Evolutionary conservation across 2,329 filamentous ascomycete genomes (phyloP).

Genomic region (Ceratocystis smalleyi): DNA sequence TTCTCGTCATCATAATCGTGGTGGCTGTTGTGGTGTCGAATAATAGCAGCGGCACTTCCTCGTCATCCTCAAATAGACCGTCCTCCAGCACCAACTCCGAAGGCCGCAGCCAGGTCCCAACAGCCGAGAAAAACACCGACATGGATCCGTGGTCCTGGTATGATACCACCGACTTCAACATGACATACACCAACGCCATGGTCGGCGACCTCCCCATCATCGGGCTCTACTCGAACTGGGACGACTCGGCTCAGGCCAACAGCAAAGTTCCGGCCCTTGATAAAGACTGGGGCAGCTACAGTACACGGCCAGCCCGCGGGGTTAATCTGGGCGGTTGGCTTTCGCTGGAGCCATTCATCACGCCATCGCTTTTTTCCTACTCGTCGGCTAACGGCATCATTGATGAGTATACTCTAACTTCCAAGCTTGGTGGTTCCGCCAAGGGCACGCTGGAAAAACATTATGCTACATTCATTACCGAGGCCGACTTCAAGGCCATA

Average conservation of each 20-base stretch:
- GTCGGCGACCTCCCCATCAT: constrained; percentile 83
- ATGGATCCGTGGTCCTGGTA: constrained; percentile 87
- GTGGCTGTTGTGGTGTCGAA: constrained; percentile 51
- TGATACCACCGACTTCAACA: constrained; percentile 79
- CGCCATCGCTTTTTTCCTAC: constrained; percentile 69
- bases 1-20: constrained; percentile 52
- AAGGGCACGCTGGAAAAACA: constrained; percentile 66
- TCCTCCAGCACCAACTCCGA: constrained; percentile 23
- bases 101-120: constrained; percentile 43
- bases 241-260: constrained; percentile 68
- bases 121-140: constrained; percentile 54
- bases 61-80: constrained; percentile 2
- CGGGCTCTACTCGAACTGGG: constrained; percentile 72
- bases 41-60: constrained; percentile 34
- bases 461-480: constrained; percentile 77
- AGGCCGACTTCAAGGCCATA: constrained; percentile 72
- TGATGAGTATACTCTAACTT: constrained; percentile 72
- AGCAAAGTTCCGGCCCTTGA: constrained; percentile 63
- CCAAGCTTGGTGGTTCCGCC: constrained; percentile 50
- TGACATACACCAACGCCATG: constrained; percentile 74
- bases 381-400: constrained; percentile 52
- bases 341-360: constrained; percentile 86
- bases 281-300: constrained; percentile 61
- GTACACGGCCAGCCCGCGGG: constrained; percentile 63
- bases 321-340: constrained; percentile 94